Evolutionary conservation across 495 filamentous ascomycete genomes (phyloP).

Genomic region (Darksidea phi): DNA sequence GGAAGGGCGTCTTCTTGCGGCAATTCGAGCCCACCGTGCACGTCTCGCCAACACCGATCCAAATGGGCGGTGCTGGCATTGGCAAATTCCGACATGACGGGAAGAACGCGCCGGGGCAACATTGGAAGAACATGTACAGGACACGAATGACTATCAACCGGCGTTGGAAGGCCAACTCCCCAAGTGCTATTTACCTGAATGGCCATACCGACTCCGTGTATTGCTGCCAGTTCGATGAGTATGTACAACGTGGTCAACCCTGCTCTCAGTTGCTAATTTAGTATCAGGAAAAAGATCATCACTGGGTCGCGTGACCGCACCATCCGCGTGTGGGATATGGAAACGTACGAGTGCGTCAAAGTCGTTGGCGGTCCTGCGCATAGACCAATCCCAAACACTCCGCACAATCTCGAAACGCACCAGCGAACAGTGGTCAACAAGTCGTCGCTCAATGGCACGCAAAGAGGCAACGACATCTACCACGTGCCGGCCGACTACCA

Average conservation of each 20-base stretch:
- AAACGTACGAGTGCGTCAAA: conserved; percentile 74
- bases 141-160: conserved; percentile 70
- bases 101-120: conserved; percentile 46
- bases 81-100: conserved; percentile 47
- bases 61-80: conserved; percentile 46
- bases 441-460: conserved; percentile 50
- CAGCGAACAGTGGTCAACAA: conserved; percentile 38
- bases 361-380: conserved; percentile 63
- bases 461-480: conserved; percentile 45
- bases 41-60: conserved; percentile 49
- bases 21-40: conserved; percentile 54
- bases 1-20: conserved; percentile 72
- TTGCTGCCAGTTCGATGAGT: conserved; percentile 95
- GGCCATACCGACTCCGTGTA: conserved; percentile 95
- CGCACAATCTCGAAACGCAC: conserved; percentile 33
- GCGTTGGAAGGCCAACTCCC: conserved; percentile 75
- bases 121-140: conserved; percentile 86
- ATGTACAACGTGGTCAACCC: conserved; percentile 41
- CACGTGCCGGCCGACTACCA: conserved; percentile 55
- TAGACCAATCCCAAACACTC: conserved; percentile 29
- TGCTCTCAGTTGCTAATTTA: background rate
- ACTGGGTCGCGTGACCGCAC: conserved; percentile 94
- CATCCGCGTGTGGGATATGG: conserved; percentile 92
- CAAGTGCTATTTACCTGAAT: conserved; percentile 80
- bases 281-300: conserved; percentile 78